These are phyloP conservation scores for Gymnopus androsaceus DNA, from an alignment of 1,284 basidiomycete genomes.

Conservation along the genomic window DNA sequence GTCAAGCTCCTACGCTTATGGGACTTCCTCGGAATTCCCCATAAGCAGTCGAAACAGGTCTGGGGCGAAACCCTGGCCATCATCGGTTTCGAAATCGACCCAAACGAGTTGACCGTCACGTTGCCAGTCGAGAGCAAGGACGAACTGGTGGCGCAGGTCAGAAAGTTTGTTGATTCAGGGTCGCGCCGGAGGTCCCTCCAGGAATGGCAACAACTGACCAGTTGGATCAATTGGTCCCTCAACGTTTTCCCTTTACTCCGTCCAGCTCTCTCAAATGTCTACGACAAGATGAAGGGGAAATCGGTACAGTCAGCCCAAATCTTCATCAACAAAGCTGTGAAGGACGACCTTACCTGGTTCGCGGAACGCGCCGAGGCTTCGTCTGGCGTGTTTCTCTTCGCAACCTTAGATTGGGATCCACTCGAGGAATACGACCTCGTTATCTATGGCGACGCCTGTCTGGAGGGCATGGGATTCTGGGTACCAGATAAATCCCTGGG, in stretches of 20 bases:
- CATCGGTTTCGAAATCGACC: too few species aligned
- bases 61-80: too few species aligned
- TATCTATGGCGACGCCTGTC: slow-evolving; percentile 5
- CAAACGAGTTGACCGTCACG: too few species aligned
- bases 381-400: neutral
- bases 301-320: slow-evolving; percentile 14
- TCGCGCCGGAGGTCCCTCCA: too few species aligned
- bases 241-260: slow-evolving; percentile 35
- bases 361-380: neutral
- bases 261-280: slow-evolving; percentile 31
- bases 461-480: slow-evolving; percentile 8
- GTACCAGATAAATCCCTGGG: neutral
- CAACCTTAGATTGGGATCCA: neutral
- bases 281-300: slow-evolving; percentile 35
- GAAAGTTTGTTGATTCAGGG: too few species aligned
- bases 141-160: too few species aligned
- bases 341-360: neutral
- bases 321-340: slow-evolving; percentile 25
- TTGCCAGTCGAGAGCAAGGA: too few species aligned
- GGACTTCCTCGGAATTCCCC: too few species aligned
- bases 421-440: neutral
- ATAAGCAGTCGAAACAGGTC: too few species aligned
- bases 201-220: slow-evolving; percentile 23
- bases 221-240: slow-evolving; percentile 45
- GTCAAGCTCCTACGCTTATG: too few species aligned